Percentiles rank a stretch among this genome's conserved stretches.
Evolutionary conservation across 305 asterid genomes (phyloP).

Genomic region (Fraxinus sp.): DNA sequence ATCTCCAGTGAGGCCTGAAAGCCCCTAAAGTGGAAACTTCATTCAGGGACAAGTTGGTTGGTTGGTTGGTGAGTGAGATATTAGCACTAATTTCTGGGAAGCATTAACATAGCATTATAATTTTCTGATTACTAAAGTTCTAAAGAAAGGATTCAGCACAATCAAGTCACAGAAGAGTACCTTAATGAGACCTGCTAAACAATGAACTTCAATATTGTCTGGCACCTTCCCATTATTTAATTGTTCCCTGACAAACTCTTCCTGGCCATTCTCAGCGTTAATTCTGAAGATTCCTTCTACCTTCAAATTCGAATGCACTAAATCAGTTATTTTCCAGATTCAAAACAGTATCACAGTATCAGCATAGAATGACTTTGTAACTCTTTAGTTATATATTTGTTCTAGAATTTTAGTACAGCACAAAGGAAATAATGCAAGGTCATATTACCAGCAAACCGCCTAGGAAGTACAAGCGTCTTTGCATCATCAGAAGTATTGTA

Average conservation of each 20-base stretch:
- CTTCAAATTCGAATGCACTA: slow-evolving; percentile 22
- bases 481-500: slow-evolving; percentile 50
- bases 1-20: not conserved
- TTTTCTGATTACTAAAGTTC: not conserved
- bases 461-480: slow-evolving; percentile 39
- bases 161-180: not conserved
- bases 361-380: not conserved
- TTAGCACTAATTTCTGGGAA: not conserved
- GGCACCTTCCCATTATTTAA: slow-evolving; percentile 51
- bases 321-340: not conserved
- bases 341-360: not conserved
- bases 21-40: not conserved
- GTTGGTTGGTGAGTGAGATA: not conserved
- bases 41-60: not conserved
- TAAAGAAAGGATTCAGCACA: not conserved
- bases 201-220: slow-evolving; percentile 48
- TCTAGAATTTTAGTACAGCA: not conserved
- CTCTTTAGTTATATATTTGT: not conserved
- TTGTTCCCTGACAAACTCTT: slow-evolving; percentile 43
- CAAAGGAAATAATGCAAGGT: not conserved
- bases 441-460: slow-evolving; percentile 48
- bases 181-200: slow-evolving; percentile 56
- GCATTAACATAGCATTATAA: not conserved
- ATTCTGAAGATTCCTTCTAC: slow-evolving; percentile 59
- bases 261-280: slow-evolving; percentile 51